Conservation (phyloP, 768 basidiomycete genomes). For the Baorangia bicolor region DNA sequence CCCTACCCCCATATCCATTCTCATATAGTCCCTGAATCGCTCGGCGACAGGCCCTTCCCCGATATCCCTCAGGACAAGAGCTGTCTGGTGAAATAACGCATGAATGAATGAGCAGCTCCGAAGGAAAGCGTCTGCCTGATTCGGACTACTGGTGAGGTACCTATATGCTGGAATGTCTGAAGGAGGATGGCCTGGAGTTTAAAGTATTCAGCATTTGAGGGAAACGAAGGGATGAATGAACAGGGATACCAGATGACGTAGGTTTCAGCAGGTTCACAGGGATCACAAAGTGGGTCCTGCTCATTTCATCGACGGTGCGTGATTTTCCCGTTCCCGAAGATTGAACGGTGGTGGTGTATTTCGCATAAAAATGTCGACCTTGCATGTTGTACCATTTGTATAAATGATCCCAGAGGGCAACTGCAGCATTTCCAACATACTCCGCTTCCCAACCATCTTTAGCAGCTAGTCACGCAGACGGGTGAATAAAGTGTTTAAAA, state of each 20-base stretch:
- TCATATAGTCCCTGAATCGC: background rate
- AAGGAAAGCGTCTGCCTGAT: background rate
- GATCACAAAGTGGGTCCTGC: background rate
- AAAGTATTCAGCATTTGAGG: background rate
- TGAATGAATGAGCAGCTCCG: background rate
- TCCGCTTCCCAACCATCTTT: background rate
- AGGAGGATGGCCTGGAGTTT: background rate
- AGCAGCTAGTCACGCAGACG: too few species aligned
- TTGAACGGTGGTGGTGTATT: background rate
- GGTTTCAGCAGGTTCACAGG: background rate
- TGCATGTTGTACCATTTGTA: background rate
- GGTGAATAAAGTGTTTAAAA: background rate
- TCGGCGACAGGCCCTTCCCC: background rate
- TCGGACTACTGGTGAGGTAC: background rate
- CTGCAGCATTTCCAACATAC: background rate
- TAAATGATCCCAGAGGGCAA: background rate
- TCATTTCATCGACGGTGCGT: background rate
- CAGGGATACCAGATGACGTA: background rate
- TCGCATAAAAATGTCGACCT: background rate
- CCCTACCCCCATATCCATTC: background rate
- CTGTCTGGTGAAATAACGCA: background rate
- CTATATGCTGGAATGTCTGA: background rate
- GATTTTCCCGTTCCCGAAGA: background rate
- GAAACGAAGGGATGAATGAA: background rate
- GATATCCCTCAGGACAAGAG: background rate